Base-by-base conservation (phyloP, 257 asterid genomes). In the Knoxia roxburghii region DNA sequence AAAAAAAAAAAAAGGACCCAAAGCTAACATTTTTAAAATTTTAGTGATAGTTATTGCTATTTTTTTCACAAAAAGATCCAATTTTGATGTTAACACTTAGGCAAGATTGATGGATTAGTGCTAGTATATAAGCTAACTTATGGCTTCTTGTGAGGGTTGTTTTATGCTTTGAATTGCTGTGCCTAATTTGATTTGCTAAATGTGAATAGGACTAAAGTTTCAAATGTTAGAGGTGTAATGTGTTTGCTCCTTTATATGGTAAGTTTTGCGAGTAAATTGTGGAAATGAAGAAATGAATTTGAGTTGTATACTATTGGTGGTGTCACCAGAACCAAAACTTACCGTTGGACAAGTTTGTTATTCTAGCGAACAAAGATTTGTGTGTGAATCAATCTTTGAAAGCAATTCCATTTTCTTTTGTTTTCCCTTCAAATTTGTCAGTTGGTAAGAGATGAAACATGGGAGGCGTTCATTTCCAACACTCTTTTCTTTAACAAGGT, bases 401-500 rank as follows among this genome's bases (percentile, higher is more conserved):
- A n/a, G 58, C 27, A 27, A 53, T 65, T 66, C 17, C 1, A 33
- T 15, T 21, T 54, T 64, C 24, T 40, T 57, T 15, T 75, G 26
- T 32, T 67, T 52, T 40, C 58, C 73, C 73, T 73, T 80, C 63
- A 55, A 72, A 26, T 61, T 58, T 74, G 68, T 79, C 87, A 93
- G 99, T 75, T 80, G 53, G 95, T 88, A 11, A 88, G 74, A 83
- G 82, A 85, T 20, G 99, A 93, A 78, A 84, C 97, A 30, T 93
- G 99, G 99, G 93, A 93, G 79, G 78, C 84, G 52, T 87, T 82
- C 76, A 77, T 86, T 39, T 80, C 74, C 18, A 95, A 85, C 75
- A 61, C 83, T 32, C 76, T 93, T 24, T 78, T 90, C 57, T 88
- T 70, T 80, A 95, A 92, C 24, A 93, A 93, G 97, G 97, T 93